Base-by-base conservation (phyloP, 495 filamentous ascomycete species). In the Pyrenula aspistea region DNA sequence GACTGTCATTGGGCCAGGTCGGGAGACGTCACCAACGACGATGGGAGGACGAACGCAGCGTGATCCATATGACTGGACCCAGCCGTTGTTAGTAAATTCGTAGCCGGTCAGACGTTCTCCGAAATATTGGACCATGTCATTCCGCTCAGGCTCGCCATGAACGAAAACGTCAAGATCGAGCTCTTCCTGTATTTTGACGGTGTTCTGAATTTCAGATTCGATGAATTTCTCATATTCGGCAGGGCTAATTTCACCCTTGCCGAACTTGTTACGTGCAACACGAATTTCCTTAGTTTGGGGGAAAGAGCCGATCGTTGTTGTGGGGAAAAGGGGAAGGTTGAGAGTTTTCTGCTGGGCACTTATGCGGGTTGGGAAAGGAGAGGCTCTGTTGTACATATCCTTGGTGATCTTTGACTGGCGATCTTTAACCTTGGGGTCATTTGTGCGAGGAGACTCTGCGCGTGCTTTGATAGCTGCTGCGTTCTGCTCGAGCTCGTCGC, bases 91-190 rank as follows among this genome's bases (percentile, higher is more conserved):
- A 68, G 93, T 98, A 83, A 98, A 98, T 67, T 90, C 90, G 73
- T 97, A 98, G 68, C 93, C 93, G 60, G 89, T 83, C 51, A 98
- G 81, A 62, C 91, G 85, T 83, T 98, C 93, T 72, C 93, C 93
- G 67, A 98, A 98, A 84, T 96, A 98, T 74, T 98, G 93, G 48
- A 98, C 93, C 93, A 98, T 98, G 84, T 98, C 93, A 75, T 97
- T 97, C 73, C 93, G 89, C 81, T 98, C 93, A 53, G 93, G 92
- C 80, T 98, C 93, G 67, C 93, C 93, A 77, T 98, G 93, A 59
- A 98, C 93, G 67, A 87, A 86, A 67, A 98, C 94, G 66, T 97
- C 93, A 21, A 98, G 85, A 68, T 81, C 89, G 62, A 98, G 91
- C 76, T 95, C 92, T 64, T 97, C 91, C 79, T 98, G 93, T 74